Evolutionary conservation across 2,329 filamentous ascomycete species (phyloP), one percentile per base, ranked within the genome.

Genomic region (Iodosphaeria phyllophila): DNA sequence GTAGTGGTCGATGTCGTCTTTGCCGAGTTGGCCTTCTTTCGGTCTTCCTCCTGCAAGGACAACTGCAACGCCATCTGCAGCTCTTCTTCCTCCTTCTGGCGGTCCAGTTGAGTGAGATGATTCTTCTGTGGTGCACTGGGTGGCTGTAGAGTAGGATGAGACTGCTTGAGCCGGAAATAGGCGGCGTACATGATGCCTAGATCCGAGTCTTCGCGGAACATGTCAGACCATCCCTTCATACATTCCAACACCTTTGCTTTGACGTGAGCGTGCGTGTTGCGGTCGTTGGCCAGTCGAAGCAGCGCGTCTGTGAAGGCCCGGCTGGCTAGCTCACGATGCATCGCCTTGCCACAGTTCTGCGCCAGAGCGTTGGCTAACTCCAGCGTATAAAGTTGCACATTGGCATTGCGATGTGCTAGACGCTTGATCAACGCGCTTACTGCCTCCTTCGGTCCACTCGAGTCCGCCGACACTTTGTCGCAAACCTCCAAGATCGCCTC

Each of bases 181-280:
- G 86, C 84, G 43, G 92, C 80, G 47, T 84, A 77, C 89, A 98
- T 98, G 46, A 98, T 92, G 11, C 89, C 89, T 31, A 98, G 65
- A 45, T 93, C 86, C 8, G 83, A 68, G 44, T 93, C 82, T 31
- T 66, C 73, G 40, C 69, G 67, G 47, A 95, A 95, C 79, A 93
- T 92, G 41, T 89, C 79, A 29, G 77, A 73, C 89, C 89, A 98
- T 35, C 86, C 80, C 47, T 78, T 74, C 82, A 95, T 95, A 37
- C 84, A 73, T 58, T 95, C 86, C 30, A 95, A 54, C 35, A 98
- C 92, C 64, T 93, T 95, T 35, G 80, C 71, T 54, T 95, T 95
- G 46, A 98, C 89, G 50, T 92, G 82, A 45, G 77, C 75, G 50
- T 95, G 89, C 26, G 86, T 93, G 48, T 92, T 98, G 53, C 84